phyloP scores from a whole-genome alignment of 2,329 filamentous ascomycete genomes.

The Blastomyces parvus region DNA sequence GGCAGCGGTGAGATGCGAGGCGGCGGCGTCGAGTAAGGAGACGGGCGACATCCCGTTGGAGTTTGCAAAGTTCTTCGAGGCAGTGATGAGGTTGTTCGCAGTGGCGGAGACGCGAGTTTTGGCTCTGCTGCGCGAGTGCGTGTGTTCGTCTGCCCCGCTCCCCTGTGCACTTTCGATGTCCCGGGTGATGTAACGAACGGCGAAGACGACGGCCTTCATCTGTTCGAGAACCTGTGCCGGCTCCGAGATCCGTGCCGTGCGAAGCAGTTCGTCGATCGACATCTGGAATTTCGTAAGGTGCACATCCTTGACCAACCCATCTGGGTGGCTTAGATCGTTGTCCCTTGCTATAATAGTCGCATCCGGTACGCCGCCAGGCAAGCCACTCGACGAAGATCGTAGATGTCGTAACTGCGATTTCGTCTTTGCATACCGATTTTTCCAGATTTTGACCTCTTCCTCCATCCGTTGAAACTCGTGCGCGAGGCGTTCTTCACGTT shows the following conservation, averaged over 20 bases:
- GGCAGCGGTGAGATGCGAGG: conserved; percentile 76
- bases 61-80: conserved; percentile 79
- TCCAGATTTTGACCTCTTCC: conserved; percentile 79
- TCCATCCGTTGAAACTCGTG: conserved; percentile 68
- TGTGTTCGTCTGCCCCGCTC: conserved; percentile 43
- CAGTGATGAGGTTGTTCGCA: conserved; percentile 91
- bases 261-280: conserved; percentile 80
- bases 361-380: conserved; percentile 42
- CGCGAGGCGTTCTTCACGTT: conserved; percentile 71
- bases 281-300: conserved; percentile 94
- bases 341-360: conserved; percentile 50
- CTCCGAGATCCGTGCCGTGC: conserved; percentile 62
- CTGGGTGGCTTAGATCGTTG: conserved; percentile 59
- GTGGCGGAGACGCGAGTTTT: conserved; percentile 81
- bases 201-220: conserved; percentile 77
- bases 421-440: conserved; percentile 72
- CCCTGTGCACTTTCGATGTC: conserved; percentile 58
- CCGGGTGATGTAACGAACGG: conserved; percentile 73
- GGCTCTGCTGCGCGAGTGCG: conserved; percentile 56
- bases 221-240: conserved; percentile 67
- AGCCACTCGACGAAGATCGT: conserved; percentile 67
- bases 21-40: conserved; percentile 86
- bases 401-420: conserved; percentile 80
- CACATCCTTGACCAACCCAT: conserved; percentile 78
- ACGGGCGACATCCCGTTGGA: conserved; percentile 81